Conservation (phyloP, 305 asterid genomes). For the Fraxinus ornus region DNA sequence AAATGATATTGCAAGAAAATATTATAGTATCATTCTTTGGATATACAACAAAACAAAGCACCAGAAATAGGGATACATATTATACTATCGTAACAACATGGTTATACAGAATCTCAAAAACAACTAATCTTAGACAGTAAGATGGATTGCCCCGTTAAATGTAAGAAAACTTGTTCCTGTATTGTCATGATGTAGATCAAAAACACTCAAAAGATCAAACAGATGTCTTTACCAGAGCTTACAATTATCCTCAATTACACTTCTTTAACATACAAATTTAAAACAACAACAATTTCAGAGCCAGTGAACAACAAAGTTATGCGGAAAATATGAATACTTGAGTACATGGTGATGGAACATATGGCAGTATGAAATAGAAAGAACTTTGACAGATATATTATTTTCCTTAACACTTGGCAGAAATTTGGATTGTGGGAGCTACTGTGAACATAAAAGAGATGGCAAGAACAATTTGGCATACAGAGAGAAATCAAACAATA, state of each 20-base stretch:
- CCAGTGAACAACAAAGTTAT: neutral
- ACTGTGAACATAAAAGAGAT: neutral
- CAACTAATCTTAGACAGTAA: neutral
- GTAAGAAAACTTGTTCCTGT: neutral
- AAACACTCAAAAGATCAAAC: neutral
- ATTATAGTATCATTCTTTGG: constrained; percentile 7
- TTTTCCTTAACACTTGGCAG: neutral
- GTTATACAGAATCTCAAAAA: constrained; percentile 14
- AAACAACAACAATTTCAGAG: neutral
- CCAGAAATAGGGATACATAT: neutral
- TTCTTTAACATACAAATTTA: neutral
- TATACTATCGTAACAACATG: constrained; percentile 9
- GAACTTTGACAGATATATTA: neutral
- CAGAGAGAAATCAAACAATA: neutral
- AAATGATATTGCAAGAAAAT: constrained; percentile 1
- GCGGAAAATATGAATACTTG: neutral
- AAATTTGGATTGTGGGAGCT: neutral
- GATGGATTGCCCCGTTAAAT: neutral
- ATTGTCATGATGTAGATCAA: constrained; percentile 9
- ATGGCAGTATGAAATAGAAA: neutral
- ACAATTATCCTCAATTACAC: neutral
- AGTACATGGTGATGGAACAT: neutral
- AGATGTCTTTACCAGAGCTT: neutral
- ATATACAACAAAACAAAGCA: neutral
- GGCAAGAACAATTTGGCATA: neutral